These are phyloP conservation scores for Sarocladium oryzae DNA, from an alignment of 2,329 filamentous ascomycete species.

Conservation along the genomic window DNA sequence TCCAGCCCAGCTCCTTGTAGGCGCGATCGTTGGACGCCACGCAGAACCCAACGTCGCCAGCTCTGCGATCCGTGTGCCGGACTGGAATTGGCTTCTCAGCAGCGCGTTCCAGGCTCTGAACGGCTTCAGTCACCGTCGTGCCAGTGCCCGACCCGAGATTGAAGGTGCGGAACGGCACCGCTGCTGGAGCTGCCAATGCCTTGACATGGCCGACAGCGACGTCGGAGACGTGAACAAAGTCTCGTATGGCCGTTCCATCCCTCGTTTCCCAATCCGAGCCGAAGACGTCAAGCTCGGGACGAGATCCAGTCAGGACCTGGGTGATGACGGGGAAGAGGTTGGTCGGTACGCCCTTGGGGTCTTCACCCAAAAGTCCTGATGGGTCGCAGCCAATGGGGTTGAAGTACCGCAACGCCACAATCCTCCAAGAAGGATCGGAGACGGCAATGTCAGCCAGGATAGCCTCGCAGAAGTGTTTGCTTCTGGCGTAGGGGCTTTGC, in stretches of 20 bases:
- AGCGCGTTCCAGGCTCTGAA: conserved; percentile 31
- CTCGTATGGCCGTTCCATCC: conserved; percentile 60
- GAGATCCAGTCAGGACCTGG: conserved; percentile 51
- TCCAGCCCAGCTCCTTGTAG: conserved; percentile 35
- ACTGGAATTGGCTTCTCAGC: conserved; percentile 29
- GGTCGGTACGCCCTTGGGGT: conserved; percentile 53
- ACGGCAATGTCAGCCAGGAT: conserved; percentile 56
- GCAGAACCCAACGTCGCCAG: conserved; percentile 37
- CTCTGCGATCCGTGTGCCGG: conserved; percentile 28
- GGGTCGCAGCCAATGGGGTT: conserved; percentile 62
- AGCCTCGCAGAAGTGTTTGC: conserved; percentile 62
- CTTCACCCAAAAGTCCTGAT: conserved; percentile 57
- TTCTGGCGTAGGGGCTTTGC: conserved; percentile 59
- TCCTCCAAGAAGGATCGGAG: conserved; percentile 55
- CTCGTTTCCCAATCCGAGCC: conserved; percentile 59
- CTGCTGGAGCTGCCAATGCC: conserved; percentile 36
- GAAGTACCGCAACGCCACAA: conserved; percentile 60
- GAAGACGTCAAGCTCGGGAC: conserved; percentile 51
- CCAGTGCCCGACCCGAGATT: conserved; percentile 41
- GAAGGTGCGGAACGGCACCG: conserved; percentile 31
- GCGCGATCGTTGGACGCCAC: conserved; percentile 35
- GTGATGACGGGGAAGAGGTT: conserved; percentile 61
- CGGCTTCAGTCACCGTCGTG: conserved; percentile 37
- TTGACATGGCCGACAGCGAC: conserved; percentile 58
- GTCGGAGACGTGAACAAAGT: conserved; percentile 63